These are phyloP conservation scores for Lichtheimia corymbifera DNA, from an alignment of 371 early-diverging fungal genomes.

Conservation along the genomic window DNA sequence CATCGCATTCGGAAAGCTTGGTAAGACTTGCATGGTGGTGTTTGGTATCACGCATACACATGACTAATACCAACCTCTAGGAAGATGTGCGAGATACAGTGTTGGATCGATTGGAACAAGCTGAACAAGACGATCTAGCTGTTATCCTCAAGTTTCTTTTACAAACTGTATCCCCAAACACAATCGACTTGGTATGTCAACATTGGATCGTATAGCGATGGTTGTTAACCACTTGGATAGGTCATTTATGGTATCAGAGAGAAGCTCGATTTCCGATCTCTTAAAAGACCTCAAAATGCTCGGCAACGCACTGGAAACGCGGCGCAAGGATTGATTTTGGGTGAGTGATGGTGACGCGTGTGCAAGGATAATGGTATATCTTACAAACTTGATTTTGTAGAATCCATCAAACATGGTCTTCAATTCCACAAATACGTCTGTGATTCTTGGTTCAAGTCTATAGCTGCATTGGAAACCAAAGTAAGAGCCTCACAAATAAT, in stretches of 20 bases:
- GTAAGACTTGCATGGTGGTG: conserved; percentile 17
- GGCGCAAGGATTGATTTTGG: no score
- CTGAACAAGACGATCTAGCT: conserved; percentile 71
- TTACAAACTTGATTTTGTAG: conserved; percentile 19
- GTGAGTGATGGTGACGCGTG: no score
- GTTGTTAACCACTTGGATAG: conserved; percentile 13
- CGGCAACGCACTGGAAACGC: neutral
- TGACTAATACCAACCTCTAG: conserved; percentile 7
- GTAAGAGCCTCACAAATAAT: neutral
- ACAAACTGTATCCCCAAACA: conserved; percentile 59
- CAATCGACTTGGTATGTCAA: conserved; percentile 32
- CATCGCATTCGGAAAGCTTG: conserved; percentile 56
- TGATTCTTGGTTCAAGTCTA: conserved; percentile 71
- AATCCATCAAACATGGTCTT: conserved; percentile 68
- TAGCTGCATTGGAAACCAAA: conserved; percentile 40
- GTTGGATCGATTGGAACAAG: conserved; percentile 64
- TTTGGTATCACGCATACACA: no score
- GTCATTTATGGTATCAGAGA: conserved; percentile 54
- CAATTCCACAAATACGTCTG: conserved; percentile 71
- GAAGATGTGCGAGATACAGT: conserved; percentile 61
- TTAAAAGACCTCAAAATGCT: conserved; percentile 38
- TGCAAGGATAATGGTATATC: no score
- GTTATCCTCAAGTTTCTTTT: conserved; percentile 72
- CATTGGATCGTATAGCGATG: neutral
- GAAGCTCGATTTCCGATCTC: conserved; percentile 59